Evolutionary conservation across 192 early-diverging fungal genomes (phyloP).

Genomic region (Backusella circina): DNA sequence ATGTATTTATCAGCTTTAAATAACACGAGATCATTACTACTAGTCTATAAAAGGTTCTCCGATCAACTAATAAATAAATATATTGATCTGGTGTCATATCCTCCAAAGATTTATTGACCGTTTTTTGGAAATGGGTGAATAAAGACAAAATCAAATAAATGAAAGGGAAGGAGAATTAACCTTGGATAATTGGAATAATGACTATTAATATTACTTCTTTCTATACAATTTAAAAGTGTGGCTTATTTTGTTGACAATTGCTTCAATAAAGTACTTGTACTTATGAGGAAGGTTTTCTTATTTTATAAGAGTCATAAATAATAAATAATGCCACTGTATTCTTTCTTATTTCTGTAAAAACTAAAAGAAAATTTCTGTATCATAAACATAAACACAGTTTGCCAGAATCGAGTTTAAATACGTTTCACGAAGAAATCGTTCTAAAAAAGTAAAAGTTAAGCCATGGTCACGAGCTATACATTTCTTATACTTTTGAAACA

Average conservation of each 20-base stretch:
- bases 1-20: not conserved
- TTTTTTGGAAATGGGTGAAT: not conserved
- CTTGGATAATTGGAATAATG: too few relatives aligned
- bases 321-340: too few relatives aligned
- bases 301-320: too few relatives aligned
- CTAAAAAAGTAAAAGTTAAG: not conserved
- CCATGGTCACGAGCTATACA: not conserved
- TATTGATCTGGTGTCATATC: too few relatives aligned
- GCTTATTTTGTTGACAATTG: too few relatives aligned
- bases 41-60: not conserved
- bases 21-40: not conserved
- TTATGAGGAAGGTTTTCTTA: too few relatives aligned
- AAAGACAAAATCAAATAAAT: not conserved
- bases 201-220: too few relatives aligned
- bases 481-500: not conserved
- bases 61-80: too few relatives aligned
- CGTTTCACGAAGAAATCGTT: not conserved
- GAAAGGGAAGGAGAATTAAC: too few relatives aligned
- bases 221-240: too few relatives aligned
- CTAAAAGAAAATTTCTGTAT: not conserved
- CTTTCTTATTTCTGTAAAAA: not conserved
- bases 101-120: not conserved
- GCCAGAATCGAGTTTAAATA: not conserved
- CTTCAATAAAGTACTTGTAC: too few relatives aligned
- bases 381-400: not conserved